phyloP scores from a whole-genome alignment of 441 rosid species.

The Gossypium trilobum region DNA sequence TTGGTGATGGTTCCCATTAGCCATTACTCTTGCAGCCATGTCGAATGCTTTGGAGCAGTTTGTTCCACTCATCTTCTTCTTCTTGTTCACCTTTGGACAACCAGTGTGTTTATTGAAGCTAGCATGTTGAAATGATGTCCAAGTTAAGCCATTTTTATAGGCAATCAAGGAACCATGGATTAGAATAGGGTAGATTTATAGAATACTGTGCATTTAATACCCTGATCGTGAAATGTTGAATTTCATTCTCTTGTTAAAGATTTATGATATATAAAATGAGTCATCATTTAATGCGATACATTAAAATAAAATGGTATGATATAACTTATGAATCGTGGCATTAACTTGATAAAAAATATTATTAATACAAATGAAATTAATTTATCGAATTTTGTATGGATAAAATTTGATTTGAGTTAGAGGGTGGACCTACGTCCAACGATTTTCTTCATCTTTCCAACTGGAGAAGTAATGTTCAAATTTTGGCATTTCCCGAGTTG shows the following conservation, averaged over 20 bases:
- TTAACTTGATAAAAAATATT: no score
- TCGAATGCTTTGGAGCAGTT: conserved; percentile 14
- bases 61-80: conserved; percentile 19
- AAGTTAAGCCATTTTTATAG: conserved; percentile 22
- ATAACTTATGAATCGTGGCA: no score
- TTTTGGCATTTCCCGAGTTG: background rate
- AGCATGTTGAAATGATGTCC: background rate
- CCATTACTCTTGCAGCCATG: conserved; percentile 9
- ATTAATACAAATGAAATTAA: no score
- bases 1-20: conserved; percentile 19
- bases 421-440: background rate
- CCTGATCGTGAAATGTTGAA: conserved; percentile 11
- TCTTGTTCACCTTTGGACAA: background rate
- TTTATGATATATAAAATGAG: background rate
- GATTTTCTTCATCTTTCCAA: background rate
- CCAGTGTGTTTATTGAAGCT: background rate
- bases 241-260: no score
- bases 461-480: background rate
- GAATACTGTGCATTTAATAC: conserved; percentile 21
- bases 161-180: background rate
- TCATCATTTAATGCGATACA: background rate
- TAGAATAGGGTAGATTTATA: background rate
- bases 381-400: background rate
- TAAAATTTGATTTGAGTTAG: background rate
- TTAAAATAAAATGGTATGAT: no score